phyloP scores from a whole-genome alignment of 495 filamentous ascomycete species.

The Penicillium simplicissimum region DNA sequence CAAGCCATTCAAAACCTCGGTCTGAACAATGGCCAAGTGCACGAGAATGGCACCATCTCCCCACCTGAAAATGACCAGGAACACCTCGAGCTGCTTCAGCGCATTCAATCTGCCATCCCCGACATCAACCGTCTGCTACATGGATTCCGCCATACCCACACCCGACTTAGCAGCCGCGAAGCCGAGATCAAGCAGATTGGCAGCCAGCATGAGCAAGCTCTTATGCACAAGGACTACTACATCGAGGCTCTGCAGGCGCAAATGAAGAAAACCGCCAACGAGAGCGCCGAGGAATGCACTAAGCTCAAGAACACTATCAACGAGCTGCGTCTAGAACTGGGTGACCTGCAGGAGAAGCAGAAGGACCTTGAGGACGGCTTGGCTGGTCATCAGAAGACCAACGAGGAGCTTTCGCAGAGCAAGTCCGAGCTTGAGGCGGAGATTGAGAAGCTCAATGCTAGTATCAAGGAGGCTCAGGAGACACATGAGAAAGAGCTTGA shows the following conservation, averaged over 20 bases:
- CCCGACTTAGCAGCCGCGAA: slow-evolving; percentile 45
- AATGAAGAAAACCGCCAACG: slow-evolving; percentile 52
- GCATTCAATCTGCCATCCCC: slow-evolving; percentile 52
- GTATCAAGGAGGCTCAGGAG: slow-evolving; percentile 43
- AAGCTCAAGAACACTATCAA: slow-evolving; percentile 51
- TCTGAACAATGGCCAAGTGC: slow-evolving; percentile 24
- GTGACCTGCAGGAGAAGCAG: slow-evolving; percentile 56
- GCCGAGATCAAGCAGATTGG: slow-evolving; percentile 48
- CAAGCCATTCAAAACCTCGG: slow-evolving; percentile 35
- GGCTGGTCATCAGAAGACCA: slow-evolving; percentile 40
- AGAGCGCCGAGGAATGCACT: slow-evolving; percentile 50
- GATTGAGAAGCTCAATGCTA: slow-evolving; percentile 51
- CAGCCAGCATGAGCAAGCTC: slow-evolving; percentile 47
- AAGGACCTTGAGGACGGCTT: slow-evolving; percentile 51
- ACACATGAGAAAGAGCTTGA: slow-evolving; percentile 39
- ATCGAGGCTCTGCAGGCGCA: slow-evolving; percentile 54
- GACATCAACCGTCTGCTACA: slow-evolving; percentile 50
- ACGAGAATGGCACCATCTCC: slow-evolving; percentile 34
- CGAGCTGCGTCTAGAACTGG: slow-evolving; percentile 56
- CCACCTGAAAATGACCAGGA: slow-evolving; percentile 40
- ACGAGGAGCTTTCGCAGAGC: slow-evolving; percentile 40
- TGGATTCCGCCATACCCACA: slow-evolving; percentile 48
- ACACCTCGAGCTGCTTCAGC: slow-evolving; percentile 45
- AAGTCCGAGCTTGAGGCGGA: slow-evolving; percentile 51
- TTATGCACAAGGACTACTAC: slow-evolving; percentile 54